Evolutionary conservation across 2,329 filamentous ascomycete species (phyloP), one percentile per base, ranked within the genome.

Genomic region (Colletotrichum truncatum): DNA sequence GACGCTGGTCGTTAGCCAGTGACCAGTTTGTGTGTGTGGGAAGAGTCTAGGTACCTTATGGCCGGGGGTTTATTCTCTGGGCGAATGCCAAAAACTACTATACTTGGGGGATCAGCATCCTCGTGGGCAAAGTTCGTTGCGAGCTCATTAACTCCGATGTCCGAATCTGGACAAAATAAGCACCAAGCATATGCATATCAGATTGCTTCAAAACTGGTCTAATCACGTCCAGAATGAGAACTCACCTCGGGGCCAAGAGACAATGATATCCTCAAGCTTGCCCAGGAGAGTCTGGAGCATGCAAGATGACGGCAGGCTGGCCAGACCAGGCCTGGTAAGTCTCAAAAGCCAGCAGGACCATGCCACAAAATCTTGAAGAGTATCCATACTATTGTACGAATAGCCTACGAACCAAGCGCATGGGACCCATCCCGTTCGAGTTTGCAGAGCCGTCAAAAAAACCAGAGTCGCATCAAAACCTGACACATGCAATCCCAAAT

Each of bases 391-490:
- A n/a, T n/a, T n/a, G 45, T 32, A 55, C 52, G 52, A 49, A 45
- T 10, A 11, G 23, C 16, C 56, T 49, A 43, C 43, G 56, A 65
- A 23, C 34, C 49, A 45, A 39, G 41, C 8, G 25, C 62, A 43
- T 55, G 56, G 62, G 58, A n/a, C 57, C 57, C 34, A 51, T 61
- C 57, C 55, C 56, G 30, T 48, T 41, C 57, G 43, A 49, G 25
- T 10, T 25, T 51, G 49, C 16, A 55, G 39, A 38, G 36, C 48
- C 30, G 36, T 41, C 39, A 11, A 61, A 39, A 39, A n/a, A n/a
- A n/a, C n/a, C 48, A 54, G 26, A 56, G 49, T 61, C 28, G 51
- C 57, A 51, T 56, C 57, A 62, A 63, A 63, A 14, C 57, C 45
- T 51, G 57, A 62, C 57, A 45, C 57, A 55, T 56, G 34, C 43